Percentiles rank a stretch among this genome's conserved stretches.
Conservation (phyloP, 1,284 basidiomycete genomes). For the Marasmius tenuissimus region DNA sequence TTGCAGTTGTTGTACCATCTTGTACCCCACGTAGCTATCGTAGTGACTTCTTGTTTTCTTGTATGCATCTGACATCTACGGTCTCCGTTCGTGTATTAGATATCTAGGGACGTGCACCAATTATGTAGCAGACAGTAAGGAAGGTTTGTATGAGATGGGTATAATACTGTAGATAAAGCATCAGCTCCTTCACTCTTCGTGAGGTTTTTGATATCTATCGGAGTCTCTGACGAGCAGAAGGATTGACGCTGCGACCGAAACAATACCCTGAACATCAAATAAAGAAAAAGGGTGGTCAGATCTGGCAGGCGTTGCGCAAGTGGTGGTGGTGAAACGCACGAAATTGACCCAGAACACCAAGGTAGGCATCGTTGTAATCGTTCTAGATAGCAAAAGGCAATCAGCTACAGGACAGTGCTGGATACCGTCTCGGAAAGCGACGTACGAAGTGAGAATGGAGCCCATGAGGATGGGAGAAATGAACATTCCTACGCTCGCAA, state of each 20-base stretch:
- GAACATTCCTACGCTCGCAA: conserved; percentile 21
- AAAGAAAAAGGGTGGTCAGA: neutral
- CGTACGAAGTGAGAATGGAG: conserved; percentile 21
- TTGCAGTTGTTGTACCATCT: too few species aligned
- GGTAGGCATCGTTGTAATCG: conserved; percentile 19
- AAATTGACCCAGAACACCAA: conserved; percentile 22
- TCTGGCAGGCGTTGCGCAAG: neutral
- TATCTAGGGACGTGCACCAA: too few species aligned
- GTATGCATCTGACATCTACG: too few species aligned
- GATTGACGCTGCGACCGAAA: neutral
- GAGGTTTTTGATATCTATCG: neutral
- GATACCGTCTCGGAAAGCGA: neutral
- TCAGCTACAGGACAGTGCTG: neutral
- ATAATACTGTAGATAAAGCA: too few species aligned
- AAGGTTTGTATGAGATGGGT: too few species aligned
- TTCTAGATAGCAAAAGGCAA: conserved; percentile 9
- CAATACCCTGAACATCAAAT: neutral
- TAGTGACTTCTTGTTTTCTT: too few species aligned
- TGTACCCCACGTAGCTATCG: too few species aligned
- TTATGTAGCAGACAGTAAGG: too few species aligned
- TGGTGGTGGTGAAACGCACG: conserved; percentile 12
- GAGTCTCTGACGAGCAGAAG: conserved; percentile 1
- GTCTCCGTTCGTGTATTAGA: too few species aligned
- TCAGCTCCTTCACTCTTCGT: too few species aligned
- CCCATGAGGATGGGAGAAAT: conserved; percentile 25